Percentiles rank a stretch among this genome's conserved stretches.
Conservation (phyloP, 2,329 filamentous ascomycete species). For the Penicillium sp. region DNA sequence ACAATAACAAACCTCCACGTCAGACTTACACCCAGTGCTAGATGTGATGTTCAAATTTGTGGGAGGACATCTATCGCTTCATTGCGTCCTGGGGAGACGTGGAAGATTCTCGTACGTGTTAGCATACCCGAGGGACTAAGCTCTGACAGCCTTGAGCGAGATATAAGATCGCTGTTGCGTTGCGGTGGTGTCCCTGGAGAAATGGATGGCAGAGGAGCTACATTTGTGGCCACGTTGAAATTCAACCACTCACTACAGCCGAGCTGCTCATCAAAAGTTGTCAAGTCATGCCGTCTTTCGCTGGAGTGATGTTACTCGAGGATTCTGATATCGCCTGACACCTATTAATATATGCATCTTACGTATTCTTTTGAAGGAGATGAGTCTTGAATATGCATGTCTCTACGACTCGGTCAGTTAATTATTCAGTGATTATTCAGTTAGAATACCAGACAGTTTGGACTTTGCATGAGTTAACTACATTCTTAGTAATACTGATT, state of each 20-base stretch:
- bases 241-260: constrained; percentile 11
- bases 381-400: not conserved
- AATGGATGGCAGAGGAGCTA: not conserved
- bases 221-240: constrained; percentile 2
- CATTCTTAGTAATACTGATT: constrained; percentile 5
- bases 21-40: not conserved
- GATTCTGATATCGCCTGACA: not conserved
- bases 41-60: not conserved
- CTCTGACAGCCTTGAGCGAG: constrained; percentile 1
- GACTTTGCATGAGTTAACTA: no score
- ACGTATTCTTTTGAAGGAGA: not conserved
- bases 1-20: constrained; percentile 1
- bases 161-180: constrained; percentile 5
- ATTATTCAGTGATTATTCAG: no score
- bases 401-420: no score
- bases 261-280: not conserved
- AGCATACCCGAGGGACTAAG: not conserved
- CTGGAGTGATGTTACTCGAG: not conserved
- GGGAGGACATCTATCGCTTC: constrained; percentile 4
- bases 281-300: not conserved
- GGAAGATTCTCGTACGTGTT: constrained; percentile 2
- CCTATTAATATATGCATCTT: not conserved
- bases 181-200: not conserved
- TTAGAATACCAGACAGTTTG: not conserved
- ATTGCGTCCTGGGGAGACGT: constrained; percentile 7